Evolutionary conservation across 495 filamentous ascomycete genomes (phyloP), one percentile per base, ranked within the genome.

Genomic region (Penicillium turbatum): DNA sequence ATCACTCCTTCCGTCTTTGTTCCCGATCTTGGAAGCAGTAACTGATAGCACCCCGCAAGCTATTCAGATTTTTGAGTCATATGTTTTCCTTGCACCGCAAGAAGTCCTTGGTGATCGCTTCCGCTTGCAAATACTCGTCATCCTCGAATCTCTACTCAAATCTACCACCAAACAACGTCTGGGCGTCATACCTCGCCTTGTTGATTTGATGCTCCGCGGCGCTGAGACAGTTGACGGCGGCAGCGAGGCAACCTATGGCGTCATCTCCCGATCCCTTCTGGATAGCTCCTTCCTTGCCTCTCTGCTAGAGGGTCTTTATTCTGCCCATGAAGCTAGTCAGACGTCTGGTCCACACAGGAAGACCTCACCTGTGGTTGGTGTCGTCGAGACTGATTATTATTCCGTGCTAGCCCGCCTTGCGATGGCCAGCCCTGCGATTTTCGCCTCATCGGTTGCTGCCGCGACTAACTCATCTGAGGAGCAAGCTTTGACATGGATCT

Each of bases 361-460:
- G 57, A 73, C 71, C 27, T 74, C 82, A 30, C 75, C 77, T 38
- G 77, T 95, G 39, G 84, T 84, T 54, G 78, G 81, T 21, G 73
- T 88, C 26, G 82, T 85, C 6, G 80, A 96, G 60, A 87, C 84
- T 0, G 87, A 96, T 65, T 95, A 93, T 70, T 85, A 93, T 55
- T 78, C 78, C 10, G 76, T 97, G n/a, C 78, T 97, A 2, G 85
- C 91, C 9, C 85, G 91, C 8, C 78, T 98, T 21, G 83, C 83
- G 6, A 66, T 95, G 12, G 82, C 82, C 9, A 83, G 83, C 48
- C 86, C 91, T 0, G 63, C 64, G 8, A 73, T 87, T 24, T 84
- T 96, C 55, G 67, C 82, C 11, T 80, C 77, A 19, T 80, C 86
- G 15, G 52, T 76, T 49, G 60, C 67, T 8, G 72, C 69, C 9